Conservation (phyloP, 345 rosid genomes). For the Barbarea vulgaris region DNA sequence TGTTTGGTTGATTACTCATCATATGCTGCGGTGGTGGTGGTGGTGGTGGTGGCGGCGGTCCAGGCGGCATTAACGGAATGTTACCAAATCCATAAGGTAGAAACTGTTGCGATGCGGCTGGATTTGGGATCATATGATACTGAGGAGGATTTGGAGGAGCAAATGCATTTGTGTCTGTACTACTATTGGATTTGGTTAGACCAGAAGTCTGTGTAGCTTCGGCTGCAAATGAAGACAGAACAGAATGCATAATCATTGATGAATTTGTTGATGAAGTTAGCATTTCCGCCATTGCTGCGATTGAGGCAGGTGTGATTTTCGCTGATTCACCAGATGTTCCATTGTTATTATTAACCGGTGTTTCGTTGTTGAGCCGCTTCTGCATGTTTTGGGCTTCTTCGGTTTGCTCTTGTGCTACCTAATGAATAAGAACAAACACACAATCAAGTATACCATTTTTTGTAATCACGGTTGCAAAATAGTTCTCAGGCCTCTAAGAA, state of each 20-base stretch:
- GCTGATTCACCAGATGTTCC: conserved; percentile 51
- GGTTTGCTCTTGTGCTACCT: conserved; percentile 76
- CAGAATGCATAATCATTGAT: conserved; percentile 87
- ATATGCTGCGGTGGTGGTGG: conserved; percentile 42
- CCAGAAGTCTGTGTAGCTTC: conserved; percentile 73
- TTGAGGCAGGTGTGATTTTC: conserved; percentile 66
- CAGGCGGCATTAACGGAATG: conserved; percentile 58
- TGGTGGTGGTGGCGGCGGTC: conserved; percentile 17
- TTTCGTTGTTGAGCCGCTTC: conserved; percentile 47
- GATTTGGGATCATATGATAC: conserved; percentile 60
- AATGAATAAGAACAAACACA: conserved; percentile 8
- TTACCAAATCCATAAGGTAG: conserved; percentile 60
- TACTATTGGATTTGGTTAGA: conserved; percentile 48
- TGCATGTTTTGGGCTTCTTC: conserved; percentile 71
- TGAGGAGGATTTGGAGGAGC: conserved; percentile 45
- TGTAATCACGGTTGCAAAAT: background rate
- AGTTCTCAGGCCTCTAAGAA: background rate
- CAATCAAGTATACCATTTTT: background rate
- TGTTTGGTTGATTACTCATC: conserved; percentile 48
- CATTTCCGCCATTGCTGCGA: conserved; percentile 70
- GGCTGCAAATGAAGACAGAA: conserved; percentile 87
- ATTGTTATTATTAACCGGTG: conserved; percentile 38
- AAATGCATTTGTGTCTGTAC: conserved; percentile 49
- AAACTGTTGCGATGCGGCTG: conserved; percentile 52
- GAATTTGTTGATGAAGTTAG: conserved; percentile 82